Conservation (phyloP, 2,329 filamentous ascomycete species). For the Fusarium sp. region DNA sequence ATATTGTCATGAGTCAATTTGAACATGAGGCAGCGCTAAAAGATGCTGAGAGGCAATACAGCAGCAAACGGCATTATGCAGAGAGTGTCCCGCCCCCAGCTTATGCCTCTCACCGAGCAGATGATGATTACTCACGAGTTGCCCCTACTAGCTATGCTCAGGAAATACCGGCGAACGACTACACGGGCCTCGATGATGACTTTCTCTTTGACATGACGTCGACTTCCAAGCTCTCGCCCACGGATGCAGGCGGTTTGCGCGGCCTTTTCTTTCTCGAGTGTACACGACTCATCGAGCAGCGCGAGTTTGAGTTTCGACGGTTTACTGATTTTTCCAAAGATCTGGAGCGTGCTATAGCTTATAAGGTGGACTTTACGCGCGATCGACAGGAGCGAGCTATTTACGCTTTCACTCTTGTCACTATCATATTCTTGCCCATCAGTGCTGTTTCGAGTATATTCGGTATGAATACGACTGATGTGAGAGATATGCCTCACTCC, state of each 20-base stretch:
- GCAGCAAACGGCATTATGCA: constrained; percentile 6
- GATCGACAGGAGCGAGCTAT: constrained; percentile 62
- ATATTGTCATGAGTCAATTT: constrained; percentile 24
- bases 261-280: constrained; percentile 56
- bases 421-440: constrained; percentile 62
- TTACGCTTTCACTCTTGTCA: constrained; percentile 63
- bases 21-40: constrained; percentile 25
- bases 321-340: constrained; percentile 49
- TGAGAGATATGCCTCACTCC: constrained; percentile 60
- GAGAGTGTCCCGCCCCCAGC: constrained; percentile 10
- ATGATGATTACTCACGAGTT: constrained; percentile 14
- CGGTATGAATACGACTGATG: constrained; percentile 65
- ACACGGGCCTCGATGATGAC: constrained; percentile 43
- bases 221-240: constrained; percentile 53
- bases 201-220: constrained; percentile 45
- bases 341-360: constrained; percentile 48
- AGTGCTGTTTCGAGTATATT: constrained; percentile 61
- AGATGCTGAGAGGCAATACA: constrained; percentile 14
- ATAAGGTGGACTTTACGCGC: constrained; percentile 56
- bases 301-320: constrained; percentile 51
- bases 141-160: constrained; percentile 4
- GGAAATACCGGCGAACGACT: constrained; percentile 32
- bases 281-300: constrained; percentile 52
- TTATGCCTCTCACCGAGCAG: constrained; percentile 12
- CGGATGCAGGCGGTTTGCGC: constrained; percentile 53